These are phyloP conservation scores for Plasmodium knowlesi DNA, from an alignment of 169 alveolate species.

Conservation along the genomic window DNA sequence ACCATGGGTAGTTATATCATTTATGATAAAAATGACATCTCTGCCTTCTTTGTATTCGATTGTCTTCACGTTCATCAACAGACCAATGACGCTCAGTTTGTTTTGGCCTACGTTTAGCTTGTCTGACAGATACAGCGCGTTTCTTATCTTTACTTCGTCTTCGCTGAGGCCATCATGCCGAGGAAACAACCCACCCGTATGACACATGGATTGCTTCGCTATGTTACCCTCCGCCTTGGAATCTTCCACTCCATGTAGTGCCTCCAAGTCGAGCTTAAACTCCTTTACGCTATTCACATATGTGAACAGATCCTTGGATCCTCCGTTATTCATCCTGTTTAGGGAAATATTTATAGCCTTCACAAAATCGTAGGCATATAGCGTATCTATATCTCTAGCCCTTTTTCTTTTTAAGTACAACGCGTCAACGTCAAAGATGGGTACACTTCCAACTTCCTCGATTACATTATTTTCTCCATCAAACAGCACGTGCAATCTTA, in stretches of 20 bases:
- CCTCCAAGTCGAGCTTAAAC: slow-evolving; percentile 17
- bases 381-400: slow-evolving; percentile 66
- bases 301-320: neutral
- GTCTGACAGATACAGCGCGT: slow-evolving; percentile 27
- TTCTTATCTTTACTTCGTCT: slow-evolving; percentile 24
- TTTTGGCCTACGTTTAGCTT: slow-evolving; percentile 42
- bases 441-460: neutral
- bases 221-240: neutral
- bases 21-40: slow-evolving; percentile 84
- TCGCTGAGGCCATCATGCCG: slow-evolving; percentile 25
- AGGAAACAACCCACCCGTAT: neutral
- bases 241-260: neutral
- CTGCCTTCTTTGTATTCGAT: slow-evolving; percentile 88
- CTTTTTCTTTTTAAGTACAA: slow-evolving; percentile 59
- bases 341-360: slow-evolving; percentile 26
- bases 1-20: slow-evolving; percentile 84
- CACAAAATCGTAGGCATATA: slow-evolving; percentile 72
- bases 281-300: slow-evolving; percentile 52
- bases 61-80: slow-evolving; percentile 55
- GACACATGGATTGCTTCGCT: neutral
- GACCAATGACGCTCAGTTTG: slow-evolving; percentile 62
- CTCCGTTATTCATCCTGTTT: slow-evolving; percentile 10
- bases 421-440: slow-evolving; percentile 26
- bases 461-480: slow-evolving; percentile 7
- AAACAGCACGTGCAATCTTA: slow-evolving; percentile 42